These are phyloP conservation scores for Saccharomyces hybrid DNA, from an alignment of 1,139 yeast genomes.

Conservation along the genomic window DNA sequence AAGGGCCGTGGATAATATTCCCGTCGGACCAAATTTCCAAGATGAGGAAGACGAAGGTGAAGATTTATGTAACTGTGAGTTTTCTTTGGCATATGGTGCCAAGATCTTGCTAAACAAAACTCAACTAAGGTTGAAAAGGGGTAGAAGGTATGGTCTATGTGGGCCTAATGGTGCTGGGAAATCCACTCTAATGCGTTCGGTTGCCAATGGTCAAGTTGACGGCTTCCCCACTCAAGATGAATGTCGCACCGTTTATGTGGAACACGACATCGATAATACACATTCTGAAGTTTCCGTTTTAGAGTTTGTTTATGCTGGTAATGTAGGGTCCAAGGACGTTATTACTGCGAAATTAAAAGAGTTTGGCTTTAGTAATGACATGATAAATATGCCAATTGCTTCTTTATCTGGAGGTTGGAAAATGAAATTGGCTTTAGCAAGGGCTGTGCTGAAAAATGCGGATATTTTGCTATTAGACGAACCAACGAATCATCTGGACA, in stretches of 20 bases:
- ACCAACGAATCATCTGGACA: constrained; percentile 98
- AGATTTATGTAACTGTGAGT: constrained; percentile 99
- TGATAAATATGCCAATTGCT: constrained; percentile 80
- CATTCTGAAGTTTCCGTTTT: constrained; percentile 85
- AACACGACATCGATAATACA: constrained; percentile 94
- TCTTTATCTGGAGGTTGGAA: constrained; percentile 99
- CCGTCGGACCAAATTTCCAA: constrained; percentile 88
- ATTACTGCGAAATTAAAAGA: constrained; percentile 65
- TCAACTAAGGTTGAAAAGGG: constrained; percentile 96
- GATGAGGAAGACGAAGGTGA: constrained; percentile 99
- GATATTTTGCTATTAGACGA: constrained; percentile 93
- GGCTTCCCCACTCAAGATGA: constrained; percentile 97
- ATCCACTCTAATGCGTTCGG: constrained; percentile 96
- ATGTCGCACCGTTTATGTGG: constrained; percentile 95
- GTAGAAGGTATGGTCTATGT: constrained; percentile 95
- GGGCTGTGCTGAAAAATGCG: constrained; percentile 95
- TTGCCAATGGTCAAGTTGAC: constrained; percentile 97
- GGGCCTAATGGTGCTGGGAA: constrained; percentile 99
- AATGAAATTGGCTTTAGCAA: constrained; percentile 96
- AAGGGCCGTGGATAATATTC: constrained; percentile 94
- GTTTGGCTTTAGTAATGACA: constrained; percentile 79
- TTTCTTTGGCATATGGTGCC: constrained; percentile 99
- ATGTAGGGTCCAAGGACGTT: constrained; percentile 60
- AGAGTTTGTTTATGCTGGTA: constrained; percentile 75
- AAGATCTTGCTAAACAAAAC: constrained; percentile 98